phyloP scores from a whole-genome alignment of 2,329 filamentous ascomycete genomes.

The Talaromyces sp. region DNA sequence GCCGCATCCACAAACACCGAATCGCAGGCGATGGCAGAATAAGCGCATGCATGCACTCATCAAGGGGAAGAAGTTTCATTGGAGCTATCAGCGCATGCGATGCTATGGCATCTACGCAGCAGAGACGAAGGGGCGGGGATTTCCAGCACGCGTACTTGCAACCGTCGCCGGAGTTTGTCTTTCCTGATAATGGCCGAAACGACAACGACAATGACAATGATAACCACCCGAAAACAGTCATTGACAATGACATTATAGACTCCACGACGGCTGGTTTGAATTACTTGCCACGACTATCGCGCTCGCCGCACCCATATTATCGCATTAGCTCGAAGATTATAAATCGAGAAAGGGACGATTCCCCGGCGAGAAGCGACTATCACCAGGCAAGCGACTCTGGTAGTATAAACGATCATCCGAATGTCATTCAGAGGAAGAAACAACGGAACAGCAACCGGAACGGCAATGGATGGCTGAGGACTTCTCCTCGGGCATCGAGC shows the following conservation, averaged over 20 bases:
- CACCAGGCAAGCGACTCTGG: constrained; percentile 6
- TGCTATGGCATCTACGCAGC: constrained; percentile 17
- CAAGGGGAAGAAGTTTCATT: constrained; percentile 5
- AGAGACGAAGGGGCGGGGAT: neutral
- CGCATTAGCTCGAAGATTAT: constrained; percentile 54
- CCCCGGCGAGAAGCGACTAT: constrained; percentile 20
- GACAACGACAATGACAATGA: constrained; percentile 18
- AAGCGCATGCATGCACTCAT: constrained; percentile 3
- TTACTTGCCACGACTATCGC: constrained; percentile 12
- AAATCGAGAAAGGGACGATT: constrained; percentile 45
- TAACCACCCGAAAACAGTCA: constrained; percentile 7
- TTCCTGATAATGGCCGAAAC: constrained; percentile 21
- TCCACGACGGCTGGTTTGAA: neutral
- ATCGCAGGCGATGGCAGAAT: constrained; percentile 8
- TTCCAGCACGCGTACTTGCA: constrained; percentile 18
- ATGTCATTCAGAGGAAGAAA: constrained; percentile 31
- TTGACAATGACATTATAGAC: constrained; percentile 19
- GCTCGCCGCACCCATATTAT: constrained; percentile 19
- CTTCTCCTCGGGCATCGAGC: constrained; percentile 61
- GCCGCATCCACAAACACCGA: neutral
- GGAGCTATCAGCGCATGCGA: constrained; percentile 10
- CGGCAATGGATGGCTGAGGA: constrained; percentile 37
- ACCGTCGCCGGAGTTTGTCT: constrained; percentile 23
- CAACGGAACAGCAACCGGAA: constrained; percentile 25
- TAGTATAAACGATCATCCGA: neutral